Base-by-base conservation (phyloP, 148 eudicot species). In the Chenopodium suecicum region DNA sequence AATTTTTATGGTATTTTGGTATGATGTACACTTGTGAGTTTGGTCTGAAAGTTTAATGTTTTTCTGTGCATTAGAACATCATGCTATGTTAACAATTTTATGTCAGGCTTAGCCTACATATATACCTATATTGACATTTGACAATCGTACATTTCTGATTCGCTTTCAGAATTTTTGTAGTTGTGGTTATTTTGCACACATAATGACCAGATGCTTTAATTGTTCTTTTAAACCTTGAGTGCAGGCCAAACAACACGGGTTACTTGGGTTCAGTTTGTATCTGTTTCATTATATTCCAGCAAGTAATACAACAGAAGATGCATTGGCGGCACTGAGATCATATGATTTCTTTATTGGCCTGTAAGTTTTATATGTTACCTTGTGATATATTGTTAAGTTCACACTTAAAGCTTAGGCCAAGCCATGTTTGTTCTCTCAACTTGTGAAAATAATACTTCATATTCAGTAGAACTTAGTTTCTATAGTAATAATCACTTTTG, bases 211-310 rank as follows among this genome's bases (percentile, higher is more conserved):
- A 56, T 56, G 60, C 11, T 48, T 48, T 9, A 31, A 20, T 74
- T 47, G 68, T 69, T 46, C 31, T 69, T 69, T 56, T 56, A 22
- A 22, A 56, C 60, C 60, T 16, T 56, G 17, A 17, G 60, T 74
- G 80, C 84, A 93, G 95, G 88, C 74, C 16, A 86, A 29, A 47
- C 94, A 93, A 77, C 81, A 86, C 69, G 97, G 97, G 58, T 85
- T 77, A 32, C 44, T 93, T 44, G 97, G 95, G 63, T 73, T 90
- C 71, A 93, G 86, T 83, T 41, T 93, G n/a, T 83, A 34, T 75
- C 47, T 82, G 6, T 81, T 20, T 65, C 47, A 81, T 83, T 65
- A 63, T 69, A 41, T 78, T 79, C 91, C 97, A 34, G 72, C 70
- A 4, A 81, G 86, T 16, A 83, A 87, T 83, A 17, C 86, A 74